Percentiles rank a stretch among this genome's conserved stretches.
Conservation (phyloP, 2,329 filamentous ascomycete species). For the Sporothrix sp. region DNA sequence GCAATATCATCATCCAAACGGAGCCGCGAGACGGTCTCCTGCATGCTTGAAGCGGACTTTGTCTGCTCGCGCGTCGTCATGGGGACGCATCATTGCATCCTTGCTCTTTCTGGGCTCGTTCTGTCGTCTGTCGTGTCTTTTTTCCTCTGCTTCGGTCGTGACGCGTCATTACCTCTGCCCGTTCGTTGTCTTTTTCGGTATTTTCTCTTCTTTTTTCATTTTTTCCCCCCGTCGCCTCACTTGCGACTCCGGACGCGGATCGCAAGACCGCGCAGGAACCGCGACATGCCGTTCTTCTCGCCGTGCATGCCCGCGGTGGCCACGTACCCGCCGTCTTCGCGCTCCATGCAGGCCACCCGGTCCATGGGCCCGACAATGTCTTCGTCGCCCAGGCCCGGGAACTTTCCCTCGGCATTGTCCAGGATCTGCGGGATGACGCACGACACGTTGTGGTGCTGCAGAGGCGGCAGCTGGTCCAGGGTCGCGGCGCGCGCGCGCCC, state of each 20-base stretch:
- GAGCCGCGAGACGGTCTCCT: background rate
- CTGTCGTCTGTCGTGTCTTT: background rate
- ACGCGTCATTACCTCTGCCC: background rate
- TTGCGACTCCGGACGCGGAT: conserved; percentile 20
- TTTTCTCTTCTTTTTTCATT: background rate
- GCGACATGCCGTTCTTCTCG: conserved; percentile 20
- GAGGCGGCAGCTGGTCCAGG: conserved; percentile 28
- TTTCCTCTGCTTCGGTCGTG: background rate
- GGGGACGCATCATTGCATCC: background rate
- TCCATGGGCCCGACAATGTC: conserved; percentile 93
- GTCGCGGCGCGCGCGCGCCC: conserved; percentile 17
- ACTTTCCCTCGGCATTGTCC: conserved; percentile 65
- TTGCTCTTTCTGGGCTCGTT: background rate
- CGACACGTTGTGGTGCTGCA: conserved; percentile 43
- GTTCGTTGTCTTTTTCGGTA: background rate
- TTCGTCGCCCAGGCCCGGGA: conserved; percentile 76
- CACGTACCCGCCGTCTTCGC: background rate
- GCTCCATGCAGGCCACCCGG: conserved; percentile 33
- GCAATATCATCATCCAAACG: background rate
- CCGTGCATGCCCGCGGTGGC: background rate
- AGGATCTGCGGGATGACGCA: conserved; percentile 59
- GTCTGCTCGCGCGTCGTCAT: no score
- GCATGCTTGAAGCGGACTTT: no score
- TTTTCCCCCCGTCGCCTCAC: background rate
- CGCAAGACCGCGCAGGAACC: conserved; percentile 39